These are phyloP conservation scores for Apiotrichum gamsii DNA, from an alignment of 1,284 basidiomycete species.

Conservation along the genomic window DNA sequence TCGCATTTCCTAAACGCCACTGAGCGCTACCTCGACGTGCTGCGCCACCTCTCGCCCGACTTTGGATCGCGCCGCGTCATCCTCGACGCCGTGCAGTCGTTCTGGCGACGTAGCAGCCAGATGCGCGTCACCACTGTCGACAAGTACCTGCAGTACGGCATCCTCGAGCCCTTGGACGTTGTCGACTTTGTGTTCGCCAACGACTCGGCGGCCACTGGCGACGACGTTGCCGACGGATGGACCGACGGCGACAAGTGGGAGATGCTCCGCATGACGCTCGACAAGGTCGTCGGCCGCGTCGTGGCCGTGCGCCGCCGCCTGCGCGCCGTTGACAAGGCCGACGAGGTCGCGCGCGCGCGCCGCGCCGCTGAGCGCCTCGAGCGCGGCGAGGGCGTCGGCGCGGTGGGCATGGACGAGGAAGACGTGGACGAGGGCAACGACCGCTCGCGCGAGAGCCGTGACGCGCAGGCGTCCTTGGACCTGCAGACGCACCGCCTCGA, in stretches of 20 bases:
- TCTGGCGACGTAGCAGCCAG: slow-evolving; percentile 75
- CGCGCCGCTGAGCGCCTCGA: slow-evolving; percentile 53
- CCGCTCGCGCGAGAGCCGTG: slow-evolving; percentile 33
- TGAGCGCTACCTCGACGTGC: slow-evolving; percentile 85
- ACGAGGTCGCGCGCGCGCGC: slow-evolving; percentile 70
- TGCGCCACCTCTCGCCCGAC: slow-evolving; percentile 64
- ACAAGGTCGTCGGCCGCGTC: slow-evolving; percentile 83
- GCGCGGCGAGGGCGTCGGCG: slow-evolving; percentile 35
- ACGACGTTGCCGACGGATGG: slow-evolving; percentile 45
- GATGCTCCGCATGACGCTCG: slow-evolving; percentile 64
- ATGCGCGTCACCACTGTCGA: slow-evolving; percentile 89
- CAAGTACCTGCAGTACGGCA: slow-evolving; percentile 97
- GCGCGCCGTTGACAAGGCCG: slow-evolving; percentile 68
- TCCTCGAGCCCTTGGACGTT: slow-evolving; percentile 89
- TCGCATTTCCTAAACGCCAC: slow-evolving; percentile 97
- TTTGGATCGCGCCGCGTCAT: slow-evolving; percentile 55
- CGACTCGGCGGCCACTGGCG: slow-evolving; percentile 40
- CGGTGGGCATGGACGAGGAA: slow-evolving; percentile 24
- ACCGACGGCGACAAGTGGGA: slow-evolving; percentile 70
- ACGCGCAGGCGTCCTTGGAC: slow-evolving; percentile 38
- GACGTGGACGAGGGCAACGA: slow-evolving; percentile 25
- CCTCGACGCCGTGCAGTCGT: slow-evolving; percentile 62
- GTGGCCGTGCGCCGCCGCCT: slow-evolving; percentile 67
- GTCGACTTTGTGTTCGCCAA: slow-evolving; percentile 72
- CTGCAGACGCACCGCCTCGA: slow-evolving; percentile 35